Evolutionary conservation across 257 asterid species (phyloP), one percentile per base, ranked within the genome.

Genomic region (Knoxia roxburghii): DNA sequence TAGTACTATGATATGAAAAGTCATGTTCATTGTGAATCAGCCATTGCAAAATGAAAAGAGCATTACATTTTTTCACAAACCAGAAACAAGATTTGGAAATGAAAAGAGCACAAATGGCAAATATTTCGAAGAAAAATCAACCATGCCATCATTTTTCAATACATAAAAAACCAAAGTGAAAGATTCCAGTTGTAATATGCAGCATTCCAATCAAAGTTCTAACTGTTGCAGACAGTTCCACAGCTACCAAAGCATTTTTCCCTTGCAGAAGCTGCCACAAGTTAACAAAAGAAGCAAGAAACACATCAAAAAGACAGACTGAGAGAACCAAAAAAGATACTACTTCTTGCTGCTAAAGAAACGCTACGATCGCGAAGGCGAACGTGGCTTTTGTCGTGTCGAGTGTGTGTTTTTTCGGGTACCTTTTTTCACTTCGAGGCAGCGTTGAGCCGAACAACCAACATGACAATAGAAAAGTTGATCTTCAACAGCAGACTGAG

Each of bases 391-490:
- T 4, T 37, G 41, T 37, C 41, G 41, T 30, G 23, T 30, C 1
- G 7, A 33, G 50, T 6, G 21, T 21, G 41, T 24, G 1, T 14
- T 6, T 2, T 33, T 48, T 46, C 23, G 33, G 32, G 15, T 79
- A 87, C 90, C 87, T 18, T 23, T 3, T 29, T 73, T 74, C 10
- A 63, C 15, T 1, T 71, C 73, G 17, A 32, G 20, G 72, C 91
- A 83, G 29, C 50, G 67, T 21, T 72, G 55, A 14, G 81, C 40
- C 7, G 81, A 68, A 30, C 91, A 83, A 9, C 91, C 91, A 64
- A 85, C 49, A 64, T 70, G 80, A 39, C 91, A 85, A 51, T 85
- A 85, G 52, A 75, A 52, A 27, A 46, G 68, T 35, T 54, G 75
- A 58, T 60, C 74, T 67, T 76, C 83, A 0, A 71, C 17, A 13